phyloP scores from a whole-genome alignment of 2,329 filamentous ascomycete species.

The Penicillium sp. region DNA sequence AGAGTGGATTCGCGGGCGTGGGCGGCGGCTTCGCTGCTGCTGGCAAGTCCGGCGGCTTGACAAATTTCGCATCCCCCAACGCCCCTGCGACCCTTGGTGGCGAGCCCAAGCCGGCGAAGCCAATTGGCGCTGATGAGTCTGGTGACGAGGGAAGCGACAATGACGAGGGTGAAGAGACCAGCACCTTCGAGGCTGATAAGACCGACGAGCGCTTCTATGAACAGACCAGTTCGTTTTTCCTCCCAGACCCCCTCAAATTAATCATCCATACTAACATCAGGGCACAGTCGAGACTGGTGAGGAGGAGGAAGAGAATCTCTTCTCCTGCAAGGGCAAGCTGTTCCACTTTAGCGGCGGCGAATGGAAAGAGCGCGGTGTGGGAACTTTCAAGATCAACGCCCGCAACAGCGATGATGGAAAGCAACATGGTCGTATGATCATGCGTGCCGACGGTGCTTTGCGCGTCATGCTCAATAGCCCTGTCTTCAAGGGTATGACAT shows the following conservation, averaged over 20 bases:
- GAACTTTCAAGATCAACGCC: slow-evolving; percentile 84
- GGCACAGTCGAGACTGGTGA: slow-evolving; percentile 81
- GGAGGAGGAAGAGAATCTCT: slow-evolving; percentile 76
- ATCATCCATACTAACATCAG: slow-evolving; percentile 35
- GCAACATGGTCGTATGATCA: slow-evolving; percentile 74
- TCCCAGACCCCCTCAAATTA: background rate
- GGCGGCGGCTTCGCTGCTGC: slow-evolving; percentile 58
- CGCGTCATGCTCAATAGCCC: slow-evolving; percentile 85
- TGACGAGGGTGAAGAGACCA: slow-evolving; percentile 58
- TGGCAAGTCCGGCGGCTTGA: slow-evolving; percentile 56
- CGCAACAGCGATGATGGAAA: slow-evolving; percentile 61
- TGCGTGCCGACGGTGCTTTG: slow-evolving; percentile 89
- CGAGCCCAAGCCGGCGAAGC: slow-evolving; percentile 61
- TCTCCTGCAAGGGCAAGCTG: slow-evolving; percentile 80
- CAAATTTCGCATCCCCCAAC: slow-evolving; percentile 71
- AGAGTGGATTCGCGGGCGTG: slow-evolving; percentile 46
- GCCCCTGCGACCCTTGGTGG: slow-evolving; percentile 54
- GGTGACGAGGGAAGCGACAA: slow-evolving; percentile 54
- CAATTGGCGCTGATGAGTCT: slow-evolving; percentile 76
- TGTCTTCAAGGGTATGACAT: slow-evolving; percentile 77
- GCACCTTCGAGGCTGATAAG: slow-evolving; percentile 55
- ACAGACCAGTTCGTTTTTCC: slow-evolving; percentile 68
- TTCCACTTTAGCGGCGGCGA: slow-evolving; percentile 76
- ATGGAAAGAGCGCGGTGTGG: slow-evolving; percentile 90
- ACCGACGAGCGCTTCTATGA: slow-evolving; percentile 57